Conservation (phyloP, 805 yeast species). For the Saccharomycopsis sp. region DNA sequence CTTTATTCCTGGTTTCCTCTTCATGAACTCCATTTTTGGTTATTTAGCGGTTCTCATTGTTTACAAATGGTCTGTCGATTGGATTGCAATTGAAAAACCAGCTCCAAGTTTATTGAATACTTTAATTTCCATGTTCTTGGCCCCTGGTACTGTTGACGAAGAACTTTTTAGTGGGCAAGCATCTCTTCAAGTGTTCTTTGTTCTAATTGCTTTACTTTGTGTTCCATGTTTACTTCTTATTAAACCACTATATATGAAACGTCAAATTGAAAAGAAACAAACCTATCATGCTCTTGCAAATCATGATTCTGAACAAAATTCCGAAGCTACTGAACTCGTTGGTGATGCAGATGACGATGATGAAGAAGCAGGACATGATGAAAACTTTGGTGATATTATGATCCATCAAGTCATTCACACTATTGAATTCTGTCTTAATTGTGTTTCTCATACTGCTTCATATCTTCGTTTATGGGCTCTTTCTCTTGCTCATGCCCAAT, state of each 20-base stretch:
- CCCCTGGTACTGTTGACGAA: constrained; percentile 63
- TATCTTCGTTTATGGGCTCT: constrained; percentile 72
- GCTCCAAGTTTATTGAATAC: constrained; percentile 69
- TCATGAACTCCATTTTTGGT: constrained; percentile 71
- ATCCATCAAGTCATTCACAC: constrained; percentile 76
- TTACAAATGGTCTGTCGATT: constrained; percentile 66
- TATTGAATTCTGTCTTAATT: constrained; percentile 68
- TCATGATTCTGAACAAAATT: constrained; percentile 34
- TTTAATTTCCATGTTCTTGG: constrained; percentile 65
- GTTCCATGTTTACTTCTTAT: constrained; percentile 64
- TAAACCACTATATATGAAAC: constrained; percentile 43
- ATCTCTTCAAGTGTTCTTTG: constrained; percentile 44
- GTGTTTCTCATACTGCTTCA: constrained; percentile 75
- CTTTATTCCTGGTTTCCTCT: constrained; percentile 61
- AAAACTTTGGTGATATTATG: constrained; percentile 55
- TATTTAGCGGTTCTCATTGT: constrained; percentile 55
- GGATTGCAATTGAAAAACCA: constrained; percentile 49
- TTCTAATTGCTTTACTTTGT: constrained; percentile 52
- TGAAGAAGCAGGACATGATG: constrained; percentile 36
- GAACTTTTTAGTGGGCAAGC: constrained; percentile 58
- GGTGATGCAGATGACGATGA: constrained; percentile 21
- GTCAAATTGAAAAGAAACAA: constrained; percentile 24
- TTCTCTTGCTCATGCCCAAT: constrained; percentile 71
- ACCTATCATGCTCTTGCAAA: constrained; percentile 33
- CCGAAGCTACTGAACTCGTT: background rate